These are phyloP conservation scores for Lindgomyces ingoldianus DNA, from an alignment of 495 filamentous ascomycete genomes.

Conservation along the genomic window DNA sequence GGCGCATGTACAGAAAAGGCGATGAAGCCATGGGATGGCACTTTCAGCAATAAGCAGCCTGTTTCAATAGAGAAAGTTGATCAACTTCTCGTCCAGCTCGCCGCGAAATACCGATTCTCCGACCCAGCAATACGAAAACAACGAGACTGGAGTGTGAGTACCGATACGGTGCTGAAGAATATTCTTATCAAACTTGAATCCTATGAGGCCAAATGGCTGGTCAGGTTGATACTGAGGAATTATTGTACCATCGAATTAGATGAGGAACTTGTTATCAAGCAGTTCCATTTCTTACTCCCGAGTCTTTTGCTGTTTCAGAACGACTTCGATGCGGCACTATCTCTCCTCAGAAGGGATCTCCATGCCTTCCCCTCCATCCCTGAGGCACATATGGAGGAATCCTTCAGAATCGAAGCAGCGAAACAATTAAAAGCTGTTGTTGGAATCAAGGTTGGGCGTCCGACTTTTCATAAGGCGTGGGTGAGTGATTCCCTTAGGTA, in stretches of 20 bases:
- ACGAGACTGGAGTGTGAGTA: slow-evolving; percentile 3
- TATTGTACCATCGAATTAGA: slow-evolving; percentile 63
- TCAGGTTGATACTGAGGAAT: slow-evolving; percentile 76
- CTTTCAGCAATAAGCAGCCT: slow-evolving; percentile 14
- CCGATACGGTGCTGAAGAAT: slow-evolving; percentile 41
- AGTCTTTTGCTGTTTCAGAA: slow-evolving; percentile 68
- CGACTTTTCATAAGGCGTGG: slow-evolving; percentile 71
- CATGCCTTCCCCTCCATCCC: slow-evolving; percentile 48
- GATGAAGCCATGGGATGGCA: slow-evolving; percentile 23
- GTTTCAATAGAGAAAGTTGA: slow-evolving; percentile 18
- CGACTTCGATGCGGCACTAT: slow-evolving; percentile 56
- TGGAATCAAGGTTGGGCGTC: slow-evolving; percentile 75
- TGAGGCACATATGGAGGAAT: slow-evolving; percentile 43
- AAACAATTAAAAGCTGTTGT: slow-evolving; percentile 59
- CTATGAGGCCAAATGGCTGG: slow-evolving; percentile 86
- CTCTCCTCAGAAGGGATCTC: slow-evolving; percentile 49
- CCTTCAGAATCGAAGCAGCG: slow-evolving; percentile 48
- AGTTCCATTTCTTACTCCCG: slow-evolving; percentile 51
- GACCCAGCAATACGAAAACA: slow-evolving; percentile 18
- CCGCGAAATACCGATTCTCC: slow-evolving; percentile 29
- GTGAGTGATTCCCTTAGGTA: slow-evolving; percentile 7
- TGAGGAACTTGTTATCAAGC: slow-evolving; percentile 40
- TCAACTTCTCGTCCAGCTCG: slow-evolving; percentile 17
- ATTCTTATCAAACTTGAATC: slow-evolving; percentile 61
- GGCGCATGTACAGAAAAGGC: slow-evolving; percentile 15